Base-by-base conservation (phyloP, 2,329 filamentous ascomycete genomes). In the Cercospora sp. region DNA sequence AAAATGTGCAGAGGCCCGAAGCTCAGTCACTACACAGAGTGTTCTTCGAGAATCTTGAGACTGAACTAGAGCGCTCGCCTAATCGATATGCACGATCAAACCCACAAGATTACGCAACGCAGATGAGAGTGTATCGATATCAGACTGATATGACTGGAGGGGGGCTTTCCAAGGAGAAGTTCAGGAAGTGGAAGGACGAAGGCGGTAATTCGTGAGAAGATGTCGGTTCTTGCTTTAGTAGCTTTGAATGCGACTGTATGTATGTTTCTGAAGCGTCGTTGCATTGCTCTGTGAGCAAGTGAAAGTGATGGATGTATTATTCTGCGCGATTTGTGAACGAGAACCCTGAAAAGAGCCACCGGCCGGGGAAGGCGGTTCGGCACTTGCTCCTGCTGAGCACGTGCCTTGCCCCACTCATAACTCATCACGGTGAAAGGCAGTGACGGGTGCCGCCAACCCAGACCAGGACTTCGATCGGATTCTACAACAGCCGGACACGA, bases 341-440 rank as follows among this genome's bases (percentile, higher is more conserved):
- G 53, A 18, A 58, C 53, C 53, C 26, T 58, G 53, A 58, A 58
- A 28, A 23, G 10, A 42, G 36, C 36, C 36, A 28, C 13, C 12
- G 20, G 48, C 48, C 55, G 28, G 55, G 55, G 31, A 33, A 33
- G 28, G 28, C 55, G 55, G 55, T 36, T 55, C 48, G 48, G 31
- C 28, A 59, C 28, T 20, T 36, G 28, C 26, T 42, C 36, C 36
- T 20, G 28, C 31, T 20, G 28, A n/a, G 16, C 55, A 33, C 55
- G 30, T 33, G 28, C 28, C 55, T 36, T 59, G 55, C 55, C 55
- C 55, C 55, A 59, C 55, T 28, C 31, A 59, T 55, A 28, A 36
- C 16, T 59, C 55, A 59, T 59, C 55, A 59, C 55, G 55, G 55
- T 59, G 23, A 36, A 58, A 59, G 55, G 31, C 28, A 59, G 55